These are phyloP conservation scores for Nigrospora sphaerica DNA, from an alignment of 2,329 filamentous ascomycete species.

Conservation along the genomic window DNA sequence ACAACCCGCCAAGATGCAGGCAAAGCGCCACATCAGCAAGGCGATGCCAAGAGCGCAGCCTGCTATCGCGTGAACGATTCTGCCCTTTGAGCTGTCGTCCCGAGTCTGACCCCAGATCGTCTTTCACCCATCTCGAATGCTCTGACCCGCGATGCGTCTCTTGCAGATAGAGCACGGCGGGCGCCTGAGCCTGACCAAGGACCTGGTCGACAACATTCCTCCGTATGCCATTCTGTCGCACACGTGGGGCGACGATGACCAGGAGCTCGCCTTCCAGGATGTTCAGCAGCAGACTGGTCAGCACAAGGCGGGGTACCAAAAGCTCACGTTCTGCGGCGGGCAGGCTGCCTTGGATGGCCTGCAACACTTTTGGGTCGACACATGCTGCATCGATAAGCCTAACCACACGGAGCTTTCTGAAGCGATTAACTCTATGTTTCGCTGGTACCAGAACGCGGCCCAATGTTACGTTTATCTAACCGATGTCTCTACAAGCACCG, in stretches of 20 bases:
- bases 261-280: neutral
- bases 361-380: slow-evolving; percentile 1
- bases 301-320: neutral
- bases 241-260: neutral
- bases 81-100: no score
- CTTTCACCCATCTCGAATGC: no score
- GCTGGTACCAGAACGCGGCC: neutral
- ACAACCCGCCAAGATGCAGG: no score
- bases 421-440: slow-evolving; percentile 3
- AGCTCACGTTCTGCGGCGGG: neutral
- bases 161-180: no score
- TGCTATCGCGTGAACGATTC: no score
- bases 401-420: neutral
- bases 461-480: neutral
- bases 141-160: no score
- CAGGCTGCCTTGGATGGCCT: neutral
- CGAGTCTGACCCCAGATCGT: no score
- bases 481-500: neutral
- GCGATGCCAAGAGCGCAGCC: no score
- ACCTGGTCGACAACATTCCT: neutral
- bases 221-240: slow-evolving; percentile 1
- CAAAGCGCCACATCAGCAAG: no score
- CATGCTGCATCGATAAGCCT: slow-evolving; percentile 1
- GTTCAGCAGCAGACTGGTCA: neutral
- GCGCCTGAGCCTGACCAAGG: no score